Evolutionary conservation across 2,329 filamentous ascomycete genomes (phyloP), one percentile per base, ranked within the genome.

Genomic region (Cryphonectria naterciae): DNA sequence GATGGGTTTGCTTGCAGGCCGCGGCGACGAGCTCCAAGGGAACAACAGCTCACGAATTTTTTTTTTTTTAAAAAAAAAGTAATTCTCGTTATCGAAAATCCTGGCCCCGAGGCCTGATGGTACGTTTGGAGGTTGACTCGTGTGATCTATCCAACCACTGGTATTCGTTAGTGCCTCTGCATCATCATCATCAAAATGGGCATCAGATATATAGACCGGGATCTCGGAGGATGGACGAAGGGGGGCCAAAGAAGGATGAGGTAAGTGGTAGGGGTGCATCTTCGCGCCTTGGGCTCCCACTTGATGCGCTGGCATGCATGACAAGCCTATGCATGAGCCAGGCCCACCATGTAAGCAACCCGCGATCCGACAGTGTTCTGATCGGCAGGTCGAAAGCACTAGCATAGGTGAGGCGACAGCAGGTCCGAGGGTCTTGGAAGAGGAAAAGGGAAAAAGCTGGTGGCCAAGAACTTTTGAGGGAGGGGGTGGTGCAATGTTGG

Each of bases 251-350:
- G 75, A 73, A 75, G 39, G 65, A 74, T 77, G 52, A 70, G 65
- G 68, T 68, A 69, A 61, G 37, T 37, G 62, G 52, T 61, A 72
- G 68, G 68, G 70, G 63, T 78, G 74, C 76, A 75, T 74, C 77
- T 80, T 79, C 75, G 81, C 80, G 82, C 81, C 81, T 82, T 80
- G 80, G 80, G 77, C 80, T 78, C 81, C 80, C 78, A 80, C 77
- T 83, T 85, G 83, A 85, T 85, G 84, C 82, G 84, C 80, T 85
- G 84, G 84, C 85, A 87, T 88, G 86, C 85, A 88, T 87, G 84
- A 86, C 84, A 85, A 85, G 85, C 83, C 85, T 83, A 85, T 87
- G 86, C 85, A 87, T 79, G 81, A 83, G 79, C 81, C 79, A 81
- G 81, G 81, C 79, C 81, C 81, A 83, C 81, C 80, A 78, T 78